These are phyloP conservation scores for Sphaerulina vaccinii DNA, from an alignment of 2,329 filamentous ascomycete genomes.

Conservation along the genomic window DNA sequence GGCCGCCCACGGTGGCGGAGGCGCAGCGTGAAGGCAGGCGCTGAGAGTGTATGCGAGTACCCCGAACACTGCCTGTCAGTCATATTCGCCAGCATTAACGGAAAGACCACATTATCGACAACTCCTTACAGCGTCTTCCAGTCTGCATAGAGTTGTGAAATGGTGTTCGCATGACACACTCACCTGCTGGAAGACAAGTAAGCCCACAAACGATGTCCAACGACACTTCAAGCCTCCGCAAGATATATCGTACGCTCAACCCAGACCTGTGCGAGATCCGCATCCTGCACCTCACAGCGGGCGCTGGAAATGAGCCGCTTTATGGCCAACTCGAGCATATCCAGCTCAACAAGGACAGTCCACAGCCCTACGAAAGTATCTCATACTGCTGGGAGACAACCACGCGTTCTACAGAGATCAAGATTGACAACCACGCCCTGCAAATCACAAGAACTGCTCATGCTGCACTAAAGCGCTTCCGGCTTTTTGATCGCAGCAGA, in stretches of 20 bases:
- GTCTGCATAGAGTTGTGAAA: no score
- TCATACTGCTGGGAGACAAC: slow-evolving; percentile 13
- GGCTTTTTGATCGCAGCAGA: neutral
- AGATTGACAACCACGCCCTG: neutral
- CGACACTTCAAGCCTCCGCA: no score
- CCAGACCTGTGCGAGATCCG: neutral
- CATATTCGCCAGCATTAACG: no score
- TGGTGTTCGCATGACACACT: no score
- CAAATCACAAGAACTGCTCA: slow-evolving; percentile 1
- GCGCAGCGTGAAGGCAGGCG: no score
- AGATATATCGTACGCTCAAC: neutral
- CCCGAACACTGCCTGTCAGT: no score
- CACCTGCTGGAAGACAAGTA: no score
- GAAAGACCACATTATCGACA: no score
- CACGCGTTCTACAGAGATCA: neutral
- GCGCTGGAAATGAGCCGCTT: neutral
- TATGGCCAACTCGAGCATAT: neutral
- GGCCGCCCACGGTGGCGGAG: no score
- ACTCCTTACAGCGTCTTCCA: no score
- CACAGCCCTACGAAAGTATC: slow-evolving; percentile 4
- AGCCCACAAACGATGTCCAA: no score
- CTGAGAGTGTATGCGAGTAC: no score
- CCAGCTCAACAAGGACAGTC: neutral
- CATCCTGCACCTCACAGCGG: neutral
- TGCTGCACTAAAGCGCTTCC: slow-evolving; percentile 3